phyloP scores from a whole-genome alignment of 2,329 filamentous ascomycete species.

The Colletotrichum sp. region DNA sequence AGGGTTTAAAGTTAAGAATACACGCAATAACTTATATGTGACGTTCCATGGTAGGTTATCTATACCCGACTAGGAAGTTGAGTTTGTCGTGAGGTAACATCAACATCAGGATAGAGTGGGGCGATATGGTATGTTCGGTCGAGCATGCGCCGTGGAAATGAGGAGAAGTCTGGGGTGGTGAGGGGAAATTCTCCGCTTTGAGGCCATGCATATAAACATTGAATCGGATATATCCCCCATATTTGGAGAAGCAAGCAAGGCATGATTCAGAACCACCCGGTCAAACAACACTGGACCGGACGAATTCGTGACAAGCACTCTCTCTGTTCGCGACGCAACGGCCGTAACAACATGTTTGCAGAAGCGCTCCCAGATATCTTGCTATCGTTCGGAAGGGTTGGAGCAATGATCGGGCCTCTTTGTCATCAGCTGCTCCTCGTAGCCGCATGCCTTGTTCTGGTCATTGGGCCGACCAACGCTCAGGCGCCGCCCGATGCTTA shows the following conservation, averaged over 20 bases:
- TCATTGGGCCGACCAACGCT: fast-evolving
- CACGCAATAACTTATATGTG: background rate
- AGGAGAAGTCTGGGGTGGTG: background rate
- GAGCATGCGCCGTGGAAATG: background rate
- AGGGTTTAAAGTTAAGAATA: background rate
- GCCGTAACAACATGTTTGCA: fast-evolving
- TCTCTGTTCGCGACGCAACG: background rate
- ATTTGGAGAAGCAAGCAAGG: fast-evolving
- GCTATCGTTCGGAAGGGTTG: fast-evolving
- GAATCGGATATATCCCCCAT: background rate
- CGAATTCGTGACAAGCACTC: fast-evolving
- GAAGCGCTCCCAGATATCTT: fast-evolving
- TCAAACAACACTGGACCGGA: background rate
- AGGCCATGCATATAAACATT: background rate
- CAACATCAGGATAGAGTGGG: background rate
- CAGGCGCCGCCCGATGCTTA: background rate
- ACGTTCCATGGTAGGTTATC: background rate
- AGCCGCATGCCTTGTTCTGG: background rate
- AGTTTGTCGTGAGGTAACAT: background rate
- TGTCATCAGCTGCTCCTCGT: fast-evolving
- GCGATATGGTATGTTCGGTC: fast-evolving
- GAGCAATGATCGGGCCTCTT: background rate
- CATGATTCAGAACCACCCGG: background rate
- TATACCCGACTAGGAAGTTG: background rate
- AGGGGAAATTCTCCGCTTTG: background rate